Percentiles rank a stretch among this genome's conserved stretches.
Conservation (phyloP, 192 early-diverging fungal genomes). For the Pilobolus umbonatus region DNA sequence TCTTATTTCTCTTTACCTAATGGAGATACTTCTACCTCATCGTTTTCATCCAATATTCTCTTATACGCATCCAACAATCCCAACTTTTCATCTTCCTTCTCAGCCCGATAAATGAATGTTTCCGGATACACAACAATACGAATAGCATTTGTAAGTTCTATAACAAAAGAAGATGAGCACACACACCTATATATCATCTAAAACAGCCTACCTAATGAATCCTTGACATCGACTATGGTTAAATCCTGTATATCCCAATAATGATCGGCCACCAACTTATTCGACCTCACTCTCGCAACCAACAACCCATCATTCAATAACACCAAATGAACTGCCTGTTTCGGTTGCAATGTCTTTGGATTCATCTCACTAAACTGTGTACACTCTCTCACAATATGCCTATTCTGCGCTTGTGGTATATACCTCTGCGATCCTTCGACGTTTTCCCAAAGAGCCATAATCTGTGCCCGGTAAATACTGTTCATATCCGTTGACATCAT, state of each 20-base stretch:
- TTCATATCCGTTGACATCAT: constrained; percentile 43
- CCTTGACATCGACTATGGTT: constrained; percentile 79
- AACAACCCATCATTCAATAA: constrained; percentile 84
- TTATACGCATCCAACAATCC: constrained; percentile 53
- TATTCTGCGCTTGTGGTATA: constrained; percentile 62
- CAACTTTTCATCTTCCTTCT: constrained; percentile 67
- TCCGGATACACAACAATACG: constrained; percentile 84
- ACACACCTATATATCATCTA: background rate
- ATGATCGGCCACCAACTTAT: constrained; percentile 74
- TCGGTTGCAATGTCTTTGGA: constrained; percentile 63
- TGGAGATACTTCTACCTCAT: constrained; percentile 7
- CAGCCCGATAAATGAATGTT: constrained; percentile 66
- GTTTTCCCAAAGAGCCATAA: constrained; percentile 53
- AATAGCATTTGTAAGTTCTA: constrained; percentile 73
- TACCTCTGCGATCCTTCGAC: constrained; percentile 60
- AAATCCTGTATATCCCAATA: constrained; percentile 77
- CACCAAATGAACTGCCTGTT: constrained; percentile 75
- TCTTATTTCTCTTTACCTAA: background rate
- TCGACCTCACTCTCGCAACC: constrained; percentile 71
- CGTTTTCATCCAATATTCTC: constrained; percentile 55
- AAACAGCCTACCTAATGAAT: constrained; percentile 61
- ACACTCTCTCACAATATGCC: constrained; percentile 70
- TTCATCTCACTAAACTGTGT: constrained; percentile 76
- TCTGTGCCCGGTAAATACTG: constrained; percentile 48
- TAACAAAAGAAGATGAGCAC: background rate